phyloP scores from a whole-genome alignment of 208 protist genomes.

The Wallacemonas sp. region DNA sequence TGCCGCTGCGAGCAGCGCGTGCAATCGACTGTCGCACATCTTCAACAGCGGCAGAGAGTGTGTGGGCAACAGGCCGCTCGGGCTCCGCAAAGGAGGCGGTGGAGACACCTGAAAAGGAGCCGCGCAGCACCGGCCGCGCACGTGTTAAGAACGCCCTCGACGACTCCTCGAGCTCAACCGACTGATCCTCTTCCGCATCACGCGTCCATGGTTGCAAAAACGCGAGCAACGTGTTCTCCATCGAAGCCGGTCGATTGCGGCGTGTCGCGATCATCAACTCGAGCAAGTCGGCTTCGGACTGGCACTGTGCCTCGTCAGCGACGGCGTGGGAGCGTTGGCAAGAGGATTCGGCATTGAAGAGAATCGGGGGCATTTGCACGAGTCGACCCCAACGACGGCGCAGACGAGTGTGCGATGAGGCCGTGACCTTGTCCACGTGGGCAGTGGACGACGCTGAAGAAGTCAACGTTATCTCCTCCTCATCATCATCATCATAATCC shows the following conservation, averaged over 20 bases:
- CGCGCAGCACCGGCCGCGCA: slow-evolving; percentile 17
- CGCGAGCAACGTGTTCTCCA: not conserved
- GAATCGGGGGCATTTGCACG: slow-evolving; percentile 37
- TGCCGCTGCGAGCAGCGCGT: not conserved
- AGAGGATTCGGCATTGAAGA: slow-evolving; percentile 37
- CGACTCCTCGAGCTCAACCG: not conserved
- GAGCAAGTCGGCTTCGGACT: slow-evolving; percentile 25
- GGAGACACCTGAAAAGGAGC: slow-evolving; percentile 11
- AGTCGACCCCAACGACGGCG: slow-evolving; percentile 9
- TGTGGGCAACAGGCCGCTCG: slow-evolving; percentile 9
- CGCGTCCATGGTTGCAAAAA: slow-evolving; percentile 11
- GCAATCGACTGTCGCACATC: not conserved
- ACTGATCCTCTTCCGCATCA: slow-evolving; percentile 12
- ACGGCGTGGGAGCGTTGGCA: slow-evolving; percentile 39
- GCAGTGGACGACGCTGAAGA: not conserved
- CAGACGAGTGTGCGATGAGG: not conserved
- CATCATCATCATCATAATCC: not conserved
- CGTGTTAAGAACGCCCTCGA: slow-evolving; percentile 5
- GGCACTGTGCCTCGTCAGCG: slow-evolving; percentile 21
- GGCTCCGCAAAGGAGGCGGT: slow-evolving; percentile 15
- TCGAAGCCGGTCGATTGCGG: slow-evolving; percentile 25
- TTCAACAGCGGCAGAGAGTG: not conserved
- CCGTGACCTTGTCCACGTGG: not conserved
- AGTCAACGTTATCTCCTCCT: not conserved
- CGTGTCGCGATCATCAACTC: slow-evolving; percentile 34